Percentiles rank a stretch among this genome's conserved stretches.
These are phyloP conservation scores for Alternaria sp. DNA, from an alignment of 2,329 filamentous ascomycete species.

Conservation along the genomic window DNA sequence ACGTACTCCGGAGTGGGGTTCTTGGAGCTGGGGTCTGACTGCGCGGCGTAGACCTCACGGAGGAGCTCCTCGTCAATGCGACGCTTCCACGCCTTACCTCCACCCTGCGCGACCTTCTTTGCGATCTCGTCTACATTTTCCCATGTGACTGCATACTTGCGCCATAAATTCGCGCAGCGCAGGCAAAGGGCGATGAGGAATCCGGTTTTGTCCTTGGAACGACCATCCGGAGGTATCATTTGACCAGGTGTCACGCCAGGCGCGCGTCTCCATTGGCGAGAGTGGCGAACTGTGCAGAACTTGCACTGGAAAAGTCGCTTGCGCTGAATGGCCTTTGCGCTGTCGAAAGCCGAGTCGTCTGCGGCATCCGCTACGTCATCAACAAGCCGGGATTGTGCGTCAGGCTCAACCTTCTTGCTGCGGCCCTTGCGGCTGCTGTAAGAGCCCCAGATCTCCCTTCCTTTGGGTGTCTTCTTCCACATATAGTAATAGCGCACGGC, in stretches of 20 bases:
- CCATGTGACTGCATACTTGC: constrained; percentile 94
- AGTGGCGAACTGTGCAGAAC: constrained; percentile 81
- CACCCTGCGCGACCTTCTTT: constrained; percentile 81
- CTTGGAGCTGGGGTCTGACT: constrained; percentile 35
- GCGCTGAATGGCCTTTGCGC: constrained; percentile 77
- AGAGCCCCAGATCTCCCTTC: constrained; percentile 87
- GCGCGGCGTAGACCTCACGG: constrained; percentile 62
- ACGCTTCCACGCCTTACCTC: constrained; percentile 83
- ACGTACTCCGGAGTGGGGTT: constrained; percentile 36
- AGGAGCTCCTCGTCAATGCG: constrained; percentile 93
- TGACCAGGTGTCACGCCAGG: constrained; percentile 77
- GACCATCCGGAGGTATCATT: constrained; percentile 70
- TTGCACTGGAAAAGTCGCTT: constrained; percentile 92
- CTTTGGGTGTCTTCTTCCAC: constrained; percentile 93
- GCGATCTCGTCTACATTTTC: constrained; percentile 90
- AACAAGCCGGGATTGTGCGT: constrained; percentile 73
- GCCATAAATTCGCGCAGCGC: constrained; percentile 91
- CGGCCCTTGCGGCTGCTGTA: constrained; percentile 88
- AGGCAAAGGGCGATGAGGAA: constrained; percentile 84
- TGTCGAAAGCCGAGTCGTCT: constrained; percentile 96
- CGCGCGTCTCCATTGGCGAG: constrained; percentile 89
- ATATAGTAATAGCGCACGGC: constrained; percentile 95
- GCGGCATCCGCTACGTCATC: constrained; percentile 92
- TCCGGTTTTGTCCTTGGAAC: constrained; percentile 77
- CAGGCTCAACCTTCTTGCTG: constrained; percentile 70